phyloP scores from a whole-genome alignment of 306 rosid species.

The Quercus parvula region DNA sequence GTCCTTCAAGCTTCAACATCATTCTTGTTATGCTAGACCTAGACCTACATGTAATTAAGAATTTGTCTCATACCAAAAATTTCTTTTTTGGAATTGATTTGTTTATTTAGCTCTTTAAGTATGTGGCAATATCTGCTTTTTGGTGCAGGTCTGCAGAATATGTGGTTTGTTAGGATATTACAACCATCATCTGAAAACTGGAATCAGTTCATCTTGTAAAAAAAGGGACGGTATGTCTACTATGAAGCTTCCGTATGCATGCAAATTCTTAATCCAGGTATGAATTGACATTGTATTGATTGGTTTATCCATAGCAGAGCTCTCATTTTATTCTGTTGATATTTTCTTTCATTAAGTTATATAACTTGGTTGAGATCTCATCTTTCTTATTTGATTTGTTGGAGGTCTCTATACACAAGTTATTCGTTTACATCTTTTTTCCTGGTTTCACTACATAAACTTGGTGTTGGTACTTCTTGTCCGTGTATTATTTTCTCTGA shows the following conservation, averaged over 20 bases:
- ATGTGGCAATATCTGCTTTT: conserved; percentile 11
- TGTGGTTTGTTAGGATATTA: conserved; percentile 92
- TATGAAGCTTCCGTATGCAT: conserved; percentile 88
- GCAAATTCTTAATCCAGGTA: conserved; percentile 95
- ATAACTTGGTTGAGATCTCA: not conserved
- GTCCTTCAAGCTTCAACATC: not conserved
- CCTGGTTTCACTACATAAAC: not conserved
- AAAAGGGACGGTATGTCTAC: conserved; percentile 75
- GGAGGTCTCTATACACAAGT: not conserved
- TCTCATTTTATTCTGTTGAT: not conserved
- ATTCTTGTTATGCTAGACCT: not conserved
- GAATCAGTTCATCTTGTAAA: conserved; percentile 81
- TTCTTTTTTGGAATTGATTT: not conserved
- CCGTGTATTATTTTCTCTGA: not conserved
- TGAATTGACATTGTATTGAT: not conserved
- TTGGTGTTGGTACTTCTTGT: not conserved
- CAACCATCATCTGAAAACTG: conserved; percentile 72
- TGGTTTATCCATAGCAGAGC: not conserved
- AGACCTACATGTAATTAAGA: too few relatives aligned
- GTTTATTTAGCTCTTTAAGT: not conserved
- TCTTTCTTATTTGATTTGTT: not conserved
- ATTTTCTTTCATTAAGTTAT: not conserved
- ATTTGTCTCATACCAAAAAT: not conserved
- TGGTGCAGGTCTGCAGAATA: conserved; percentile 59
- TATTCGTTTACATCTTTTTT: not conserved